Conservation (phyloP, 805 yeast species). For the Schizosaccharomyces cryophilus region DNA sequence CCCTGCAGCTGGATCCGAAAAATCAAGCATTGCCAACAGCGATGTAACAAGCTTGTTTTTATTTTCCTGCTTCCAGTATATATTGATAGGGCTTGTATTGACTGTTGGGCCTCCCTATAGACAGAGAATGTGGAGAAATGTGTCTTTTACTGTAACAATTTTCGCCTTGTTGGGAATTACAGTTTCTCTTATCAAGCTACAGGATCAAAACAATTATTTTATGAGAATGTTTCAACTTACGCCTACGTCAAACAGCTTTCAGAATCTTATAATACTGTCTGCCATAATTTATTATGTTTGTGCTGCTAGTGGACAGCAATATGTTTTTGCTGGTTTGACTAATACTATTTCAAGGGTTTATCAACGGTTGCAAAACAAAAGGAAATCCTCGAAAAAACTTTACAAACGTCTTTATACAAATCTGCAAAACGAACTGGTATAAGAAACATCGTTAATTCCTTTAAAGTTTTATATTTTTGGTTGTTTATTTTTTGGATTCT, state of each 20-base stretch:
- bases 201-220: neutral
- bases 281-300: conserved; percentile 27
- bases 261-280: conserved; percentile 23
- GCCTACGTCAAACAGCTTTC: conserved; percentile 16
- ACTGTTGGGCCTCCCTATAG: conserved; percentile 89
- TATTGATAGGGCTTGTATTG: conserved; percentile 56
- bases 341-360: conserved; percentile 6
- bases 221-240: neutral
- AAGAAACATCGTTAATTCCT: neutral
- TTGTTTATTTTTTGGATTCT: neutral
- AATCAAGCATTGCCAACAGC: conserved; percentile 55
- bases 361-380: conserved; percentile 4
- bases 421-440: neutral
- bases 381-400: conserved; percentile 15
- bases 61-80: conserved; percentile 69
- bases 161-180: neutral
- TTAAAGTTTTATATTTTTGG: too few species aligned
- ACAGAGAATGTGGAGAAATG: conserved; percentile 37
- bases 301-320: conserved; percentile 23
- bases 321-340: conserved; percentile 21
- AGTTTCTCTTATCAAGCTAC: neutral
- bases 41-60: conserved; percentile 75
- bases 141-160: neutral
- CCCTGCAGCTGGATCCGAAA: conserved; percentile 34
- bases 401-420: conserved; percentile 5